These are phyloP conservation scores for Tardiomyces depauwii DNA, from an alignment of 1,139 yeast genomes.

Conservation along the genomic window DNA sequence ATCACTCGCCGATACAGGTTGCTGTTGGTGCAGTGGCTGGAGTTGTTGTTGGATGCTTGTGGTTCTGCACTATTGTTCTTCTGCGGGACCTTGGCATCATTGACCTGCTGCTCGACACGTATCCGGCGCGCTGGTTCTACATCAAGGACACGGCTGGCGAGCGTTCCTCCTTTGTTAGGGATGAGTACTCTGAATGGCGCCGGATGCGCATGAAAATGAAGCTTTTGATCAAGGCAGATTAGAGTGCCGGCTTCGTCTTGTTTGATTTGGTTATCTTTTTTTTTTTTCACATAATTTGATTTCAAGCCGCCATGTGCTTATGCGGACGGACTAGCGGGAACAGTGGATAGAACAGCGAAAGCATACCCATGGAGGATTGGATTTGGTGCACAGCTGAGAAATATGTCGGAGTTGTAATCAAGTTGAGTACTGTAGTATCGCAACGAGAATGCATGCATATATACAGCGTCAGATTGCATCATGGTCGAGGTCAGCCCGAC, in stretches of 20 bases:
- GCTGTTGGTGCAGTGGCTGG: conserved; percentile 64
- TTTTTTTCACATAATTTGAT: neutral
- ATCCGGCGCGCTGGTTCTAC: conserved; percentile 23
- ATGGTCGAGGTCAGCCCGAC: no score
- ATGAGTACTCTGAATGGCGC: conserved; percentile 24
- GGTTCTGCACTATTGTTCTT: conserved; percentile 43
- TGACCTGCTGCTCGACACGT: conserved; percentile 21
- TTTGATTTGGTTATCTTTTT: no score
- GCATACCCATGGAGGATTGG: no score
- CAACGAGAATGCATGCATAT: no score
- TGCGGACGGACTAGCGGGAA: no score
- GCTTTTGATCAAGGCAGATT: neutral
- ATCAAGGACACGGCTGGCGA: conserved; percentile 29
- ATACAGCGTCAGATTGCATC: no score
- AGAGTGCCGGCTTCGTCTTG: neutral
- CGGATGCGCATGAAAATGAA: neutral
- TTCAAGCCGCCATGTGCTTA: neutral
- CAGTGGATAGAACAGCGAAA: no score
- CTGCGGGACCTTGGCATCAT: conserved; percentile 26
- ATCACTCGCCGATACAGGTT: conserved; percentile 70
- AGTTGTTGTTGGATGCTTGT: conserved; percentile 41
- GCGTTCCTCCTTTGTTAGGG: conserved; percentile 19
- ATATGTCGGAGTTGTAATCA: no score
- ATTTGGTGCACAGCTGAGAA: no score
- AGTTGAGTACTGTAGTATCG: no score